Percentiles rank a stretch among this genome's conserved stretches.
Conservation (phyloP, 164 flowering plant species). For the Chimonanthus praecox region DNA sequence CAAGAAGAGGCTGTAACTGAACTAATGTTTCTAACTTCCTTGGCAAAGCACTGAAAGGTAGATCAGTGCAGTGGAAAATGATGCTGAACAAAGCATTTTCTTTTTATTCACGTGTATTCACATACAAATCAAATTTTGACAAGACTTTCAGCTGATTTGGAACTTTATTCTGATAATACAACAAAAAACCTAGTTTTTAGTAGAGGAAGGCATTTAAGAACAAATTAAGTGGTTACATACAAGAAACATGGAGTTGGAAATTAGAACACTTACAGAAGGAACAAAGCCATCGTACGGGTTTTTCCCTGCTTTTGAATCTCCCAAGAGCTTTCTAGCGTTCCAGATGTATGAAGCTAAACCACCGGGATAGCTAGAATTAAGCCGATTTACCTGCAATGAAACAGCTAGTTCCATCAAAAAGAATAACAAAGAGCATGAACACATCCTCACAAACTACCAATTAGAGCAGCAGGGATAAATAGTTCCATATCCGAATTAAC, state of each 20-base stretch:
- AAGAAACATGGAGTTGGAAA: constrained; percentile 4
- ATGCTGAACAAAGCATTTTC: background rate
- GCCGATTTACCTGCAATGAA: constrained; percentile 49
- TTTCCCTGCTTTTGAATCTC: constrained; percentile 89
- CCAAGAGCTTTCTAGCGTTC: constrained; percentile 77
- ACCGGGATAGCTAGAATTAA: constrained; percentile 82
- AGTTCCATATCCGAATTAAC: background rate
- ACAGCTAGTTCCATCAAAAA: constrained; percentile 6
- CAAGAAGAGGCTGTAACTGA: no score
- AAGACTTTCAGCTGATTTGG: background rate
- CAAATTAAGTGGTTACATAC: background rate
- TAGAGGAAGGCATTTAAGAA: background rate
- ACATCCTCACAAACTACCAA: background rate
- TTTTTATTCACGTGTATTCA: no score
- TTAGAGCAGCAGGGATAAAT: background rate
- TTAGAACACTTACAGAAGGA: constrained; percentile 70
- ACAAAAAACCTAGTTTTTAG: no score
- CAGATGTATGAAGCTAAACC: constrained; percentile 71
- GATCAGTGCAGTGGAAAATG: constrained; percentile 1
- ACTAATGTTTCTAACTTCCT: no score
- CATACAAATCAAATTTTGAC: background rate
- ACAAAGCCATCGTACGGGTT: constrained; percentile 94
- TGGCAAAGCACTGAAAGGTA: background rate
- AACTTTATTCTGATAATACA: no score
- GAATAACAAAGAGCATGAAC: background rate